Evolutionary conservation across 768 basidiomycete species (phyloP).

Genomic region (Mycena rebaudengoi): DNA sequence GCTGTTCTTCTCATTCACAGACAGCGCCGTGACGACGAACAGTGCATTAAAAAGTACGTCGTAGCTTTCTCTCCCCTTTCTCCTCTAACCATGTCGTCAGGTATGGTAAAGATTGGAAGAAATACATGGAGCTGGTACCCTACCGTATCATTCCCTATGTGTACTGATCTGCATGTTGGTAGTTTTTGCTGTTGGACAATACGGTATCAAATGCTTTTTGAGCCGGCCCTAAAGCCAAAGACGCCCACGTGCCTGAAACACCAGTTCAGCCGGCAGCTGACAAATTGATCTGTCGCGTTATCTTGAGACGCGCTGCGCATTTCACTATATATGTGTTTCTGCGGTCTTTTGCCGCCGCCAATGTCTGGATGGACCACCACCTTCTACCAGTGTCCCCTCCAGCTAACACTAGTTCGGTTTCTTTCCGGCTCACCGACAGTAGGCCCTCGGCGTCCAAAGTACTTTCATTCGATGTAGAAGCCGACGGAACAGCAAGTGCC

Average conservation of each 20-base stretch:
- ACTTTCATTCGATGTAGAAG: background rate
- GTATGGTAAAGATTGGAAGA: slow-evolving; percentile 88
- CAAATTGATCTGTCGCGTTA: too few relatives aligned
- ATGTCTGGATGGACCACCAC: too few relatives aligned
- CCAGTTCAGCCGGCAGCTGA: too few relatives aligned
- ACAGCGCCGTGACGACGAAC: slow-evolving; percentile 89
- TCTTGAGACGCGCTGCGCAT: too few relatives aligned
- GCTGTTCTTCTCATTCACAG: slow-evolving; percentile 88
- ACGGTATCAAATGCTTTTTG: too few relatives aligned
- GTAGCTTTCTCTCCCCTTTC: background rate
- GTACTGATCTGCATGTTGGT: too few relatives aligned
- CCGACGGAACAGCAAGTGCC: background rate
- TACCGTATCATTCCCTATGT: slow-evolving; percentile 77
- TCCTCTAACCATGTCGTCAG: slow-evolving; percentile 44
- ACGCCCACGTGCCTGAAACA: too few relatives aligned
- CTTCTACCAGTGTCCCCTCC: background rate
- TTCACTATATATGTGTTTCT: too few relatives aligned
- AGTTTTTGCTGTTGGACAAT: too few relatives aligned
- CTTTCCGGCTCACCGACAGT: slow-evolving; percentile 2
- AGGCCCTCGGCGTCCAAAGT: too few relatives aligned
- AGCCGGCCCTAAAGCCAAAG: too few relatives aligned
- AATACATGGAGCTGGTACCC: slow-evolving; percentile 76
- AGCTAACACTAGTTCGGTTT: background rate
- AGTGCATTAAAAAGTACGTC: slow-evolving; percentile 85
- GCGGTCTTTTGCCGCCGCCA: too few relatives aligned